A percentile compares a stretch with the other conserved stretches of the same genome.
Evolutionary conservation across 805 yeast genomes (phyloP).

Genomic region (Cephaloascus albidus): DNA sequence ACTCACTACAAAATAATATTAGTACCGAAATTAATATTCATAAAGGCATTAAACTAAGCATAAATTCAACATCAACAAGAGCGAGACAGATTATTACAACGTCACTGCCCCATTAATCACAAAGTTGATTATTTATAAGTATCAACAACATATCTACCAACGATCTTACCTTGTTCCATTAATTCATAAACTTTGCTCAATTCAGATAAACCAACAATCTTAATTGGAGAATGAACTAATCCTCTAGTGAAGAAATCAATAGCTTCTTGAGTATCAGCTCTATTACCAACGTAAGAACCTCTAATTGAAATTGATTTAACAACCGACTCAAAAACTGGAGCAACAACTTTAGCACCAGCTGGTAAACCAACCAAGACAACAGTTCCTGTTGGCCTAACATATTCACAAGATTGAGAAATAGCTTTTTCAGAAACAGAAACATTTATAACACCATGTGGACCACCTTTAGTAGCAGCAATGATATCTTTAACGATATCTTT

Average conservation of each 20-base stretch:
- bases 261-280: constrained; percentile 28
- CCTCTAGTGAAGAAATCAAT: constrained; percentile 27
- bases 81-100: too few relatives aligned
- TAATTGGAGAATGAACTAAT: constrained; percentile 24
- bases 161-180: constrained; percentile 28
- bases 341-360: constrained; percentile 21
- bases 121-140: constrained; percentile 18
- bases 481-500: constrained; percentile 41
- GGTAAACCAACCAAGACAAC: constrained; percentile 29
- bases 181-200: constrained; percentile 22
- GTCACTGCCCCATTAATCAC: too few relatives aligned
- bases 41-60: too few relatives aligned
- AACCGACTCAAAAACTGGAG: constrained; percentile 20
- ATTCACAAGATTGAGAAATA: constrained; percentile 32
- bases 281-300: constrained; percentile 29
- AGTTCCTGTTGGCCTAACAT: constrained; percentile 23
- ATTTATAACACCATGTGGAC: constrained; percentile 43
- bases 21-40: too few relatives aligned
- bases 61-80: too few relatives aligned
- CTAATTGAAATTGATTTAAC: constrained; percentile 18
- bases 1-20: too few relatives aligned
- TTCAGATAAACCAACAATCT: constrained; percentile 27
- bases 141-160: constrained; percentile 30
- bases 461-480: constrained; percentile 43
- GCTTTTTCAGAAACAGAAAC: constrained; percentile 46